Conservation (phyloP, 2,329 filamentous ascomycete genomes). For the Colletotrichum limetticola region DNA sequence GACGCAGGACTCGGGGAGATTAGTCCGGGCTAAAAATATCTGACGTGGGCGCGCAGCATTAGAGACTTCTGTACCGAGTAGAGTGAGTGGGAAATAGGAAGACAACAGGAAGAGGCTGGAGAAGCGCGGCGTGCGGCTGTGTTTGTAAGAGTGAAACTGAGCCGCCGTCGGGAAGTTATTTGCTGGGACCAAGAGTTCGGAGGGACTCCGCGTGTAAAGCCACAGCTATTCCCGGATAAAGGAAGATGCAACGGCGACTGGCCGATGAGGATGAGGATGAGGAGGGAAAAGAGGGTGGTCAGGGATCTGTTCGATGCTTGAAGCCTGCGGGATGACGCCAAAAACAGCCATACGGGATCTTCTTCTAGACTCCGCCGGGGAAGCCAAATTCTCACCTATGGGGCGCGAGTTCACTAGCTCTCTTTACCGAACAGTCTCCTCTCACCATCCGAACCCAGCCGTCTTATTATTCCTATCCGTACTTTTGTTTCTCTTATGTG, state of each 20-base stretch:
- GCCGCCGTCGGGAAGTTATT: constrained; percentile 15
- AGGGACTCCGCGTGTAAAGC: neutral
- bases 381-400: neutral
- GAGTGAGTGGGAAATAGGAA: neutral
- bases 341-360: constrained; percentile 2
- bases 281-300: neutral
- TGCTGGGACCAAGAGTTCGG: constrained; percentile 30
- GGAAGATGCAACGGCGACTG: neutral
- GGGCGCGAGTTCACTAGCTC: neutral
- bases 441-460: neutral
- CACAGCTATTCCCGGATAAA: neutral
- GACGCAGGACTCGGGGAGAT: neutral
- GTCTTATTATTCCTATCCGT: neutral
- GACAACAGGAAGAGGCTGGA: constrained; percentile 7
- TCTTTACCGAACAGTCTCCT: neutral
- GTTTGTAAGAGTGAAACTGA: constrained; percentile 21
- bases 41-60: neutral
- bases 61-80: neutral
- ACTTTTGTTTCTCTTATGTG: neutral
- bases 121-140: constrained; percentile 10
- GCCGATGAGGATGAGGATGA: neutral
- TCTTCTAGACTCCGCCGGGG: neutral
- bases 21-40: neutral
- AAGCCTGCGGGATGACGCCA: constrained; percentile 12
- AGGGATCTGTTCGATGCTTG: neutral